Evolutionary conservation across 495 filamentous ascomycete genomes (phyloP).

Genomic region (Aspergillus carlsbadensis): DNA sequence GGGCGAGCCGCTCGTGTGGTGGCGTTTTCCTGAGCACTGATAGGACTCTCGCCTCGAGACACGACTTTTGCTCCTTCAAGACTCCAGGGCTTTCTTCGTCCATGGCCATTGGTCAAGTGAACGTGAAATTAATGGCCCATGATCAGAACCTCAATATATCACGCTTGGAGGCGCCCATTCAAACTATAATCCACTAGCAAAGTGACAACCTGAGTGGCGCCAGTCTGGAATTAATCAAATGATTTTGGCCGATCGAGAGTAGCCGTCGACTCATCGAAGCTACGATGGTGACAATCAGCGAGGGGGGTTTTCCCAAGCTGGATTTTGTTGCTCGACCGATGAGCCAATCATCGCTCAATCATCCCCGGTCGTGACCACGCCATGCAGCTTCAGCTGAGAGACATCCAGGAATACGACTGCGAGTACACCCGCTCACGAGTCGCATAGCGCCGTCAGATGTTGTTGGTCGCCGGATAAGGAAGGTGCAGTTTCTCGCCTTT

Average conservation of each 20-base stretch:
- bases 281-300: not conserved
- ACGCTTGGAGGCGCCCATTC: not conserved
- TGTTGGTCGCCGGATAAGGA: not conserved
- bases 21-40: too few relatives aligned
- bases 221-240: not conserved
- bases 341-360: not conserved
- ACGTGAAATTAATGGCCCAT: too few relatives aligned
- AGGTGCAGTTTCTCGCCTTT: not conserved
- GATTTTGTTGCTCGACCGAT: not conserved
- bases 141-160: not conserved
- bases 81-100: too few relatives aligned
- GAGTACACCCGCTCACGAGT: not conserved
- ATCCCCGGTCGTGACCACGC: not conserved
- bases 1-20: too few relatives aligned
- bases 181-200: slow-evolving; percentile 4
- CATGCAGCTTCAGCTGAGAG: not conserved
- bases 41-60: too few relatives aligned
- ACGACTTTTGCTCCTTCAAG: not conserved
- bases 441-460: not conserved
- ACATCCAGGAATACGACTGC: not conserved
- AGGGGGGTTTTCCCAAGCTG: not conserved
- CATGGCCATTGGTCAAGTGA: too few relatives aligned
- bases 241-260: too few relatives aligned
- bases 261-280: not conserved
- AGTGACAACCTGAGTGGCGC: not conserved